Evolutionary conservation across 2,329 filamentous ascomycete species (phyloP).

Genomic region (Talaromyces sp.): DNA sequence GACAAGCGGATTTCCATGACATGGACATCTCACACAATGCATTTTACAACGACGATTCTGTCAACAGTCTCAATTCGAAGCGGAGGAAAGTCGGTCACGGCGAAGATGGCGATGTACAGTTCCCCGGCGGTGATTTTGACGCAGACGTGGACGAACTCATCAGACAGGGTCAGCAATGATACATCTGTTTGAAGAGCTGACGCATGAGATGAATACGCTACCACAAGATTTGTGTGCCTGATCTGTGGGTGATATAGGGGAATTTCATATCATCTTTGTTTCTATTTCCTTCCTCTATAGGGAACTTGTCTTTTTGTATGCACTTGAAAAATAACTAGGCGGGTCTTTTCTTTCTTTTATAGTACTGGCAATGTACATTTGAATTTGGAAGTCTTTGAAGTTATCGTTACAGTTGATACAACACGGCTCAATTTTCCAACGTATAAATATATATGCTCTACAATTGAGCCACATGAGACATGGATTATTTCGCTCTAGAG

Average conservation of each 20-base stretch:
- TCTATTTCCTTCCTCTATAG: not conserved
- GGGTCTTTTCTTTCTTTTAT: not conserved
- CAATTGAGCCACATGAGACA: not conserved
- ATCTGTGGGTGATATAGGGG: not conserved
- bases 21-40: slow-evolving; percentile 14
- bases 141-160: slow-evolving; percentile 58
- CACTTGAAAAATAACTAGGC: not conserved
- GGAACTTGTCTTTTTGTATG: not conserved
- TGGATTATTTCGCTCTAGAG: not conserved
- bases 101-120: slow-evolving; percentile 38
- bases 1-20: slow-evolving; percentile 24
- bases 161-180: slow-evolving; percentile 37
- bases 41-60: slow-evolving; percentile 18
- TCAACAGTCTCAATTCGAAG: slow-evolving; percentile 34
- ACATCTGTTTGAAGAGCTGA: not conserved
- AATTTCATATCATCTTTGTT: not conserved
- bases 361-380: not conserved
- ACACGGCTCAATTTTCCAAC: not conserved
- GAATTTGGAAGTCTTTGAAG: not conserved
- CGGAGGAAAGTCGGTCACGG: slow-evolving; percentile 47
- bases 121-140: slow-evolving; percentile 50
- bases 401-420: not conserved
- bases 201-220: not conserved
- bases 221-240: not conserved
- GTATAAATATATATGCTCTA: not conserved